phyloP scores from a whole-genome alignment of 2,329 filamentous ascomycete genomes.

The Exserohilum turcica region DNA sequence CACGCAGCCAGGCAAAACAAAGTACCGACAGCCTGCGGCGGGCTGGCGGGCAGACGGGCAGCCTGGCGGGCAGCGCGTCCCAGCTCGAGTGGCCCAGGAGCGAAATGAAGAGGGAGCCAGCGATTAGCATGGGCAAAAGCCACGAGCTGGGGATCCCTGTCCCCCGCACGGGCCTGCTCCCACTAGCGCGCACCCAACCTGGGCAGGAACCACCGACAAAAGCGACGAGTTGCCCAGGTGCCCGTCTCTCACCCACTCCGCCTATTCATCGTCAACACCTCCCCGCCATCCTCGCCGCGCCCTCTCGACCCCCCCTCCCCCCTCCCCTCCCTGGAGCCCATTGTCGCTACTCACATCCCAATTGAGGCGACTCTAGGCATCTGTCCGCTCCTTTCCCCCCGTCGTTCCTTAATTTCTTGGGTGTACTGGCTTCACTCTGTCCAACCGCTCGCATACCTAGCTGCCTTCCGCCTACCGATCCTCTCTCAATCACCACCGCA shows the following conservation, averaged over 20 bases:
- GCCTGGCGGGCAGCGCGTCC: slow-evolving; percentile 5
- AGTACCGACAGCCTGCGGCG: background rate
- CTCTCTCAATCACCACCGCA: too few relatives aligned
- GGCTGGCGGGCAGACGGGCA: slow-evolving; percentile 7
- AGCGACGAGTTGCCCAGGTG: slow-evolving; percentile 26
- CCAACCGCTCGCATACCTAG: slow-evolving; percentile 22
- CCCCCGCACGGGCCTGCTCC: background rate
- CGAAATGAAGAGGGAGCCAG: slow-evolving; percentile 21
- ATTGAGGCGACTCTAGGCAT: slow-evolving; percentile 38
- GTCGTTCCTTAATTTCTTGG: slow-evolving; percentile 46
- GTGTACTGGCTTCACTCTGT: slow-evolving; percentile 45
- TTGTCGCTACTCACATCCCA: slow-evolving; percentile 38
- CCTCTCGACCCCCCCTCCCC: slow-evolving; percentile 17
- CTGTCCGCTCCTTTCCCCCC: slow-evolving; percentile 46
- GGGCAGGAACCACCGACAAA: slow-evolving; percentile 27
- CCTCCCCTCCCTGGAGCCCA: slow-evolving; percentile 35
- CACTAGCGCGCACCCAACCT: slow-evolving; percentile 13
- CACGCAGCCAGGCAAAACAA: too few relatives aligned
- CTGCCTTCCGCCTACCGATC: slow-evolving; percentile 18
- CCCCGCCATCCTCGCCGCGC: slow-evolving; percentile 26
- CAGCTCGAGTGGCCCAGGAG: slow-evolving; percentile 7
- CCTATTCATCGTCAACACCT: slow-evolving; percentile 29
- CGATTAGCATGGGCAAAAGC: slow-evolving; percentile 9
- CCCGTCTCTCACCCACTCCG: slow-evolving; percentile 28
- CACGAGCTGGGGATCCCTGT: slow-evolving; percentile 17